Evolutionary conservation across 495 filamentous ascomycete genomes (phyloP).

Genomic region (Lasiosphaeria hispida): DNA sequence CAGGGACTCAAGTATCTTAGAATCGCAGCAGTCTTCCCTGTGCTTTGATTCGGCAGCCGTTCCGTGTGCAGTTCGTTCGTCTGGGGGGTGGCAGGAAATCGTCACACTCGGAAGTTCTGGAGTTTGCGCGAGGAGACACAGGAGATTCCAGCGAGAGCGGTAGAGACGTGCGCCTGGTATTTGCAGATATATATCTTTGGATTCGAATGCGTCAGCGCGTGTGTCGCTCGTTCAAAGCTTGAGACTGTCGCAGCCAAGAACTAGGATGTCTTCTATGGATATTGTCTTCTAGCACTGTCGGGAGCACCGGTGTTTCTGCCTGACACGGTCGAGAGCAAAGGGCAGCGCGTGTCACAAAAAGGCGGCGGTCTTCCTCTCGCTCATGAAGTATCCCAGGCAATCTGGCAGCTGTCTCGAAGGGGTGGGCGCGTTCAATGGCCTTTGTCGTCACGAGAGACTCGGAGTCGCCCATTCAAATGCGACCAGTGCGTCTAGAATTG

Average conservation of each 20-base stretch:
- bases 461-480: background rate
- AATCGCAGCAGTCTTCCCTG: too few species aligned
- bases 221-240: background rate
- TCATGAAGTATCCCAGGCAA: background rate
- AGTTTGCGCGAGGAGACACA: background rate
- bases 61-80: background rate
- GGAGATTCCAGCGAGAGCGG: constrained; percentile 1
- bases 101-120: background rate
- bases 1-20: too few species aligned
- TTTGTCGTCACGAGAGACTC: background rate
- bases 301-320: background rate
- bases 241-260: background rate
- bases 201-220: background rate
- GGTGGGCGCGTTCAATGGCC: constrained; percentile 11
- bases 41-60: background rate
- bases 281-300: background rate
- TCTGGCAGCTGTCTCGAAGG: constrained; percentile 9
- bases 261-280: background rate
- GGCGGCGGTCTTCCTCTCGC: background rate
- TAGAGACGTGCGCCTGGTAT: background rate
- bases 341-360: background rate
- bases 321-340: constrained; percentile 1
- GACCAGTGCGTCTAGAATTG: background rate
- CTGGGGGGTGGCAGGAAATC: background rate
- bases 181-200: constrained; percentile 13